Percentiles rank a stretch among this genome's conserved stretches.
Conservation (phyloP, 1,284 basidiomycete genomes). For the Malassezia cuniculi region DNA sequence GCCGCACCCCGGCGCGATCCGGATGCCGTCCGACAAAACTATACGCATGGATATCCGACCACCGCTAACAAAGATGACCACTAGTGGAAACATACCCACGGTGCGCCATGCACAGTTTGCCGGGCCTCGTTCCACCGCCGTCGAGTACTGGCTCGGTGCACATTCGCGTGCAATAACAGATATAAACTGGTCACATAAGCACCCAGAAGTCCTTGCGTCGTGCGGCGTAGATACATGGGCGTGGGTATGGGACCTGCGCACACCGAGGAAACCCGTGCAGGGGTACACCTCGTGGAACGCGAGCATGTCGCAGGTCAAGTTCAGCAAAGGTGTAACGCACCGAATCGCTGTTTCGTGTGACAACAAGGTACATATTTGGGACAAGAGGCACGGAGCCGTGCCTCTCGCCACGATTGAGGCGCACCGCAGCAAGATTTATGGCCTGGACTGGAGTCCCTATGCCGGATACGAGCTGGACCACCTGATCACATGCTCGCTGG, state of each 20-base stretch:
- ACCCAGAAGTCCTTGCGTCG: conserved; percentile 38
- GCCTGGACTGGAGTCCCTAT: conserved; percentile 41
- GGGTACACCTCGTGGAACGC: conserved; percentile 43
- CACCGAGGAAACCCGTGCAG: conserved; percentile 29
- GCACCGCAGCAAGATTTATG: conserved; percentile 41
- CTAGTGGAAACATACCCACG: neutral
- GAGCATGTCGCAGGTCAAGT: conserved; percentile 41
- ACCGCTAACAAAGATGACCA: neutral
- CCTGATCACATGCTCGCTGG: conserved; percentile 42
- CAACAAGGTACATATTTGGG: conserved; percentile 43
- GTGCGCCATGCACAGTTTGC: neutral
- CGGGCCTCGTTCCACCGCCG: conserved; percentile 15
- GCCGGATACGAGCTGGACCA: conserved; percentile 27
- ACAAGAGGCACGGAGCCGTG: conserved; percentile 35
- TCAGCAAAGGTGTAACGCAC: conserved; percentile 24
- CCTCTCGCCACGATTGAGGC: conserved; percentile 33
- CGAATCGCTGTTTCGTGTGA: conserved; percentile 31
- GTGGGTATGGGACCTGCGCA: conserved; percentile 42
- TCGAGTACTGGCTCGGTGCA: conserved; percentile 35
- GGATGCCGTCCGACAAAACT: conserved; percentile 13
- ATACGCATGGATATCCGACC: too few relatives aligned
- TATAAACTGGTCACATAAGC: conserved; percentile 43
- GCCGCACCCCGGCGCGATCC: too few relatives aligned
- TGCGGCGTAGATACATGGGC: conserved; percentile 44
- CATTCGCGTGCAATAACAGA: conserved; percentile 43